phyloP scores from a whole-genome alignment of 1,284 basidiomycete genomes.

The Trichosporon asahii region DNA sequence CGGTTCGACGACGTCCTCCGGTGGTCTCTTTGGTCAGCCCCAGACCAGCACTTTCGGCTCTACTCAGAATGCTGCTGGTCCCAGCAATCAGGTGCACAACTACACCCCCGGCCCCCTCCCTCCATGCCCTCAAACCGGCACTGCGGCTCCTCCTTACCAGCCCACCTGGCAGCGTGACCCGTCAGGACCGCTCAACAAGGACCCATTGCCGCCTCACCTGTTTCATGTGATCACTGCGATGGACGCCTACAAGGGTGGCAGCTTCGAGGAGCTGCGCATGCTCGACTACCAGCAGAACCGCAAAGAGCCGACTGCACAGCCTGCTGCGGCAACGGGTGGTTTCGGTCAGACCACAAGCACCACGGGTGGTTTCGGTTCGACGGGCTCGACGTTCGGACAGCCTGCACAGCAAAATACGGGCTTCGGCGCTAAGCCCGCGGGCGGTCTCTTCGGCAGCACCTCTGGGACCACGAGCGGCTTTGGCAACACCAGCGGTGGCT shows the following conservation, averaged over 20 bases:
- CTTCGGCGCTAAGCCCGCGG: slow-evolving; percentile 37
- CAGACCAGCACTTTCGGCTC: slow-evolving; percentile 25
- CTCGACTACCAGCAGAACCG: slow-evolving; percentile 61
- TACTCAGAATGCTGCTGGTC: neutral
- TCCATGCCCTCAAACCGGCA: slow-evolving; percentile 40
- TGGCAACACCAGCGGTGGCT: slow-evolving; percentile 31
- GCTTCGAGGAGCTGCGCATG: slow-evolving; percentile 52
- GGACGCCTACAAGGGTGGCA: slow-evolving; percentile 42
- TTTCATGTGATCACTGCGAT: slow-evolving; percentile 49
- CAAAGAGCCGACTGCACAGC: slow-evolving; percentile 48
- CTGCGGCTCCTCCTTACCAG: slow-evolving; percentile 39
- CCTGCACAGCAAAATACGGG: slow-evolving; percentile 27
- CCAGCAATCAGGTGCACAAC: slow-evolving; percentile 30
- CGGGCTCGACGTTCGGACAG: slow-evolving; percentile 22
- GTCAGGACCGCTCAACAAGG: slow-evolving; percentile 9
- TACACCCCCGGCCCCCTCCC: slow-evolving; percentile 30
- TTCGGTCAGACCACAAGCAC: slow-evolving; percentile 52
- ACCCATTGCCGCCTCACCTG: slow-evolving; percentile 29
- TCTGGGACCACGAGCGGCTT: slow-evolving; percentile 29
- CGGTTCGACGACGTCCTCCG: slow-evolving; percentile 8
- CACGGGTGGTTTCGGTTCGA: slow-evolving; percentile 53
- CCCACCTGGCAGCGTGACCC: slow-evolving; percentile 49
- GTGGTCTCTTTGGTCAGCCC: slow-evolving; percentile 48
- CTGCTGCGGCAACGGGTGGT: slow-evolving; percentile 34
- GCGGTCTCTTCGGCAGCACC: slow-evolving; percentile 9